These are phyloP conservation scores for Pseudogymnoascus sp. DNA, from an alignment of 2,329 filamentous ascomycete species.

Conservation along the genomic window DNA sequence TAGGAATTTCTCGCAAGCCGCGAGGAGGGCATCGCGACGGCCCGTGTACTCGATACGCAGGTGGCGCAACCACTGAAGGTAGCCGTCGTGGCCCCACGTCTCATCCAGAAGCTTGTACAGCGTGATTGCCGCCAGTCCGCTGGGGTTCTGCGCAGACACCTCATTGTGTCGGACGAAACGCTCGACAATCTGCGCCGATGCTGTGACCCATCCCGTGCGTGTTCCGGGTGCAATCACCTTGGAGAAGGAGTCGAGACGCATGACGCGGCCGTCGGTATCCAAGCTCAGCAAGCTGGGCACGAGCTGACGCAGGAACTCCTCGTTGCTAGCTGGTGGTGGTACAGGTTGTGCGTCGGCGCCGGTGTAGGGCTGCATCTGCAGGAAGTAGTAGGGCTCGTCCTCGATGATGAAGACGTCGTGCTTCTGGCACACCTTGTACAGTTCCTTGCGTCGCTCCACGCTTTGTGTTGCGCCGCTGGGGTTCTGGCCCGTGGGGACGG, in stretches of 20 bases:
- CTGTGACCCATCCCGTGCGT: conserved; percentile 82
- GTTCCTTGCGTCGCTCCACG: conserved; percentile 46
- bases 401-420: conserved; percentile 65
- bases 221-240: conserved; percentile 82
- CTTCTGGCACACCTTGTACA: conserved; percentile 61
- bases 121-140: conserved; percentile 74
- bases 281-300: conserved; percentile 71
- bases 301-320: conserved; percentile 65
- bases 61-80: conserved; percentile 80
- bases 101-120: conserved; percentile 88
- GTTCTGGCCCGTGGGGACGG: conserved; percentile 66
- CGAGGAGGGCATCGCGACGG: conserved; percentile 67
- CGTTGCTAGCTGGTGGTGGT: conserved; percentile 52
- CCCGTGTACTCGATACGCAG: conserved; percentile 73
- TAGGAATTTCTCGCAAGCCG: conserved; percentile 70
- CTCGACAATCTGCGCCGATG: conserved; percentile 74
- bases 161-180: conserved; percentile 77
- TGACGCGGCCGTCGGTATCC: conserved; percentile 78
- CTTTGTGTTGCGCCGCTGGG: conserved; percentile 66
- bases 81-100: conserved; percentile 87
- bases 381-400: conserved; percentile 70
- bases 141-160: conserved; percentile 74
- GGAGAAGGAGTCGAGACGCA: conserved; percentile 88
- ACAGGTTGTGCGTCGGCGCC: conserved; percentile 35
- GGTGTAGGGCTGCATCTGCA: conserved; percentile 55